Evolutionary conservation across 768 basidiomycete species (phyloP), one percentile per base, ranked within the genome.

Genomic region (Terana coerulea): DNA sequence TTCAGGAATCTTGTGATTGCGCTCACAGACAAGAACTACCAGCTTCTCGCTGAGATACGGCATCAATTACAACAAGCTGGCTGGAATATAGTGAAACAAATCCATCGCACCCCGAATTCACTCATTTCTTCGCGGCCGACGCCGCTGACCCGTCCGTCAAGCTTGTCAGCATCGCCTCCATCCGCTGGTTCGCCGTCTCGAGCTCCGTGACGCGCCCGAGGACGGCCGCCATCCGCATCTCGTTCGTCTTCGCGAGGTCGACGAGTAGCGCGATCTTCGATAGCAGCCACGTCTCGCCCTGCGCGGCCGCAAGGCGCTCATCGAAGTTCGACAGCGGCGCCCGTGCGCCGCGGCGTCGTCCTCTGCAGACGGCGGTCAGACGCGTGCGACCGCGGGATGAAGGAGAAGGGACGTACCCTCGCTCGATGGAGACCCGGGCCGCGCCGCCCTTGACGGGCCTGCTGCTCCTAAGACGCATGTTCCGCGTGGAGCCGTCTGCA

Each of bases 141-240:
- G n/a, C n/a, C n/a, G n/a, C n/a, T n/a, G n/a, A n/a, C n/a, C n/a
- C n/a, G n/a, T n/a, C n/a, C n/a, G n/a, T n/a, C n/a, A n/a, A n/a
- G n/a, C n/a, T n/a, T n/a, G n/a, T n/a, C n/a, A n/a, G n/a, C 45
- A 46, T 46, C 45, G 21, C 24, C 31, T 46, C 45, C 45, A 46
- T 34, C 19, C 45, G 12, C 10, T 33, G 15, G 19, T 46, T 46
- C 29, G 45, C 45, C 5, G 10, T 33, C 17, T 46, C 45, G 19
- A 46, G 45, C 19, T 34, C 30, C 2, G 45, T 19, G 5, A 46
- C 45, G 19, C 45, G 45, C 14, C 45, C 45, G n/a, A 46, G 45
- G 10, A 46, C 45, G 21, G 31, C 45, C n/a, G 45, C 45, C 17
- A 46, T 28, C 30, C 29, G 29, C 29, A 31, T 33, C 45, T 46